Percentiles rank a stretch among this genome's conserved stretches.
phyloP scores from a whole-genome alignment of 257 asterid genomes.

The Solanum virginianum region DNA sequence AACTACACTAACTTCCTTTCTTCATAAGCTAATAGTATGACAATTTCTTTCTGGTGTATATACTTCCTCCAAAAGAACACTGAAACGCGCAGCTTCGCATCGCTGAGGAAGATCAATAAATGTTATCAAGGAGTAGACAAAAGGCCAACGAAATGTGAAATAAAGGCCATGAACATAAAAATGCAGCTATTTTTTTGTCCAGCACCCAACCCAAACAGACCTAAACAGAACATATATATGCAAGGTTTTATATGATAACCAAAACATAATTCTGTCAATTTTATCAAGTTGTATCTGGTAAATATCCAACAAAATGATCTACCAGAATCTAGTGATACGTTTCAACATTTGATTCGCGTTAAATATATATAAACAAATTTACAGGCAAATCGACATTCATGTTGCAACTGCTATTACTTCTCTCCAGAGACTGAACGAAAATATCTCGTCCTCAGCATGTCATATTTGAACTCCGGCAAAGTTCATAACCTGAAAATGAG shows the following conservation, averaged over 20 bases:
- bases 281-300: background rate
- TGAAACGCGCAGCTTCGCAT: too few species aligned
- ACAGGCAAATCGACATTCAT: background rate
- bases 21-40: too few species aligned
- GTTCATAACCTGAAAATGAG: constrained; percentile 14
- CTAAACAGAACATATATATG: background rate
- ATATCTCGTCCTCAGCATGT: constrained; percentile 31
- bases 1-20: too few species aligned
- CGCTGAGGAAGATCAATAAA: too few species aligned
- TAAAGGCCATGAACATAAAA: background rate
- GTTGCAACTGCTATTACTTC: background rate
- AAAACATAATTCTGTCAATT: background rate
- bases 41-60: too few species aligned
- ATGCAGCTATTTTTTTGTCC: background rate
- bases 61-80: too few species aligned
- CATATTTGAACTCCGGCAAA: constrained; percentile 27
- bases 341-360: background rate
- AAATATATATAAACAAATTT: background rate
- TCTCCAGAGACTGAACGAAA: background rate
- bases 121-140: background rate
- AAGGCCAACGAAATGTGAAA: background rate
- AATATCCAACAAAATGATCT: background rate
- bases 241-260: background rate
- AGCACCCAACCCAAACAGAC: background rate
- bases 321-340: background rate